Evolutionary conservation across 2,329 filamentous ascomycete genomes (phyloP), one percentile per base, ranked within the genome.

Genomic region (Fusarium sororula): DNA sequence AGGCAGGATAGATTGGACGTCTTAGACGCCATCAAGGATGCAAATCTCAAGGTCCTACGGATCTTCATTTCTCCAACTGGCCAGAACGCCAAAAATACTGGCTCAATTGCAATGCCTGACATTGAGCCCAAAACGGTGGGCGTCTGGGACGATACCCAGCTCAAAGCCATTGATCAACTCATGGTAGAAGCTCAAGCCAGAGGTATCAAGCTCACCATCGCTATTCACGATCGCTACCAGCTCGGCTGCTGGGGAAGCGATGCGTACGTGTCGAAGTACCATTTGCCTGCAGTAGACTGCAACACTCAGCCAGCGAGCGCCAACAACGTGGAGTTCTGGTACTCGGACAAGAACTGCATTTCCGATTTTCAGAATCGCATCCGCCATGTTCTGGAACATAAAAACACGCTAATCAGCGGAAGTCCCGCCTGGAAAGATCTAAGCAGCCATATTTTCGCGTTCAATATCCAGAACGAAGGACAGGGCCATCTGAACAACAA

Each of bases 331-430:
- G 48, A 51, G 22, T 51, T 51, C 8, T 51, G 48, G 48, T 51
- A 51, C 4, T 51, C 48, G 0, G 48, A 51, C 12, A 51, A 51
- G 17, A 35, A 51, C 3, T 51, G 48, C 2, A 51, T 51, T 6
- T 32, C 48, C 0, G 48, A 51, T 35, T 51, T 51, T 5, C 22
- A 51, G 48, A 51, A 51, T 14, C 48, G 48, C 0, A 51, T 51
- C 7, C 48, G 48, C 11, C 48, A 51, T 10, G 48, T 51, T 8
- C 30, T 51, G 3, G 48, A 51, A 4, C 48, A 51, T 5, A 51
- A 35, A 22, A 51, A 51, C 1, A 24, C 48, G 0, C 8, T 51
- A 0, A 24, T 51, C 6, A 24, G 48, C 17, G 48, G 48, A 7
- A 51, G 48, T 20, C 48, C 48, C 4, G 48, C 48, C 0, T 51